A percentile compares a stretch with the other conserved stretches of the same genome.
Evolutionary conservation across 31 red algal genomes (phyloP).

Genomic region (Endocladia muricata): DNA sequence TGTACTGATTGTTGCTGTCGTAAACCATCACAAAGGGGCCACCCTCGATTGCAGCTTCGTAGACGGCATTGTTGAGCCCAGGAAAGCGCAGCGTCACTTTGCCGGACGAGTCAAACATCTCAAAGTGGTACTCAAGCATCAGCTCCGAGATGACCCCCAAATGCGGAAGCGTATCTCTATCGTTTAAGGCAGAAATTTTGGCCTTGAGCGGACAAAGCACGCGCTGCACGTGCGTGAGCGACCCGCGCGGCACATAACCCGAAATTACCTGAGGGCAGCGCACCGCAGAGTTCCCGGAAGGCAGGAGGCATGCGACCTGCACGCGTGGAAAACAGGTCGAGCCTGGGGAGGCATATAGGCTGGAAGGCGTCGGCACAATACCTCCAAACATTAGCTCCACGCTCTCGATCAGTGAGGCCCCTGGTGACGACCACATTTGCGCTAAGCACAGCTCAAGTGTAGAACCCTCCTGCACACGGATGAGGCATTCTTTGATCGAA

Average conservation of each 20-base stretch:
- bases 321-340: constrained; percentile 51
- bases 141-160: constrained; percentile 44
- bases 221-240: constrained; percentile 27
- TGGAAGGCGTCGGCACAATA: constrained; percentile 30
- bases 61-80: constrained; percentile 60
- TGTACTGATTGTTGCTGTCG: constrained; percentile 62
- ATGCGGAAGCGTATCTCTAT: constrained; percentile 47
- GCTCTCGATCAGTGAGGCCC: constrained; percentile 30
- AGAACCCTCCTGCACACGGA: constrained; percentile 42
- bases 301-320: constrained; percentile 27
- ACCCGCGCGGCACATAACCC: constrained; percentile 38
- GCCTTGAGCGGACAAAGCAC: constrained; percentile 9
- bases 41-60: constrained; percentile 68
- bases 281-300: not conserved
- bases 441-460: constrained; percentile 61
- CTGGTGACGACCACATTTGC: constrained; percentile 64
- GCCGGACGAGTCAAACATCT: constrained; percentile 37
- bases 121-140: constrained; percentile 60
- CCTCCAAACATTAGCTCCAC: constrained; percentile 69
- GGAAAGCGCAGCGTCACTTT: constrained; percentile 48
- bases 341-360: constrained; percentile 22
- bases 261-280: constrained; percentile 25
- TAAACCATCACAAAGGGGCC: constrained; percentile 71
- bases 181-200: constrained; percentile 23
- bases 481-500: constrained; percentile 31